phyloP scores from a whole-genome alignment of 176 grass and related monocot species.

The Carex scoparia region DNA sequence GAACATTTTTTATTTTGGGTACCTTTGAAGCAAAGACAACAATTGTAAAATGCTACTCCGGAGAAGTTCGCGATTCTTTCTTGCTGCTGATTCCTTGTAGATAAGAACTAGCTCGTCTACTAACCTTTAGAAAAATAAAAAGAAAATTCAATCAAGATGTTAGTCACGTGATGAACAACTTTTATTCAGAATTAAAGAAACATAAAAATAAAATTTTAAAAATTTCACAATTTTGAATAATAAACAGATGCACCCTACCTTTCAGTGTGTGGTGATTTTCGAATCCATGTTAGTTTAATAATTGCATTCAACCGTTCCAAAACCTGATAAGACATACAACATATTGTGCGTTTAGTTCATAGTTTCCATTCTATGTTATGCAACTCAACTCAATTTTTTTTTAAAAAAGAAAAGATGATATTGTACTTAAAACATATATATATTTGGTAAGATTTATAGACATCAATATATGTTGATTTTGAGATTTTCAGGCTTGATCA shows the following conservation, averaged over 20 bases:
- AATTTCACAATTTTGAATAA: not conserved
- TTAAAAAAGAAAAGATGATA: not conserved
- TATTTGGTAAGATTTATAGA: conserved; percentile 4
- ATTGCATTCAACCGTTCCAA: conserved; percentile 51
- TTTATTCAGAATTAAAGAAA: not conserved
- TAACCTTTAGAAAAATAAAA: conserved; percentile 34
- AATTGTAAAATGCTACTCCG: conserved; percentile 44
- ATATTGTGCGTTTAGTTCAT: not conserved
- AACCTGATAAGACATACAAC: conserved; percentile 39
- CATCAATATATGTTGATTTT: not conserved
- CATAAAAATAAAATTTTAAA: not conserved
- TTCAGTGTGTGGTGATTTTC: conserved; percentile 63
- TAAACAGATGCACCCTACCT: conserved; percentile 35
- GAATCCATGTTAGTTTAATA: conserved; percentile 81
- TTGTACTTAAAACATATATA: not conserved
- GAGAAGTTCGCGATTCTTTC: conserved; percentile 46
- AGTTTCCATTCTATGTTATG: not conserved
- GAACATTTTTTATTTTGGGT: conserved; percentile 3
- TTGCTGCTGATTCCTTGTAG: conserved; percentile 78
- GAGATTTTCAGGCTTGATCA: not conserved
- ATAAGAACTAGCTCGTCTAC: conserved; percentile 76
- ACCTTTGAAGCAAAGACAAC: conserved; percentile 64
- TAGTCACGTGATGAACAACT: not conserved
- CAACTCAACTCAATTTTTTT: not conserved
- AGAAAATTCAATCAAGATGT: not conserved